Base-by-base conservation (phyloP, 2,329 filamentous ascomycete genomes). In the Chaetomiaceae sp. region DNA sequence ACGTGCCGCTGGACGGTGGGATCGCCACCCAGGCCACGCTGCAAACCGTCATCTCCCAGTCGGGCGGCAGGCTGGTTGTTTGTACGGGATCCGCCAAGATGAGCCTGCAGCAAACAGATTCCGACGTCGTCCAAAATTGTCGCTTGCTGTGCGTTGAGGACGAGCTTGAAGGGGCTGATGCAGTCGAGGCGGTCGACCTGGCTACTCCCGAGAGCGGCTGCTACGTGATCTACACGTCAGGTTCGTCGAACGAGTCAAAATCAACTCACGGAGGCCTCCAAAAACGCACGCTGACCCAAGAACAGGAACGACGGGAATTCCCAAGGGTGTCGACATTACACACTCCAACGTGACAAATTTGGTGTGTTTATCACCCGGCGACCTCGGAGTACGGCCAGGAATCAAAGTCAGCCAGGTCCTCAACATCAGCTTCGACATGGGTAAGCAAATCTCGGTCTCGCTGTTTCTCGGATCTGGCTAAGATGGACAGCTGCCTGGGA, bases 371-470 rank as follows among this genome's bases (percentile, higher is more conserved):
- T 68, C 70, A 19, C 78, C 79, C 0, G 77, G 74, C 5, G 73
- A 71, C 50, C 60, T 83, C 14, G 74, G 72, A 3, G 75, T 82
- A 44, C 64, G 58, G 10, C 63, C 68, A 2, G 78, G 78, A 12
- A 74, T 69, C 10, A 71, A 71, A 12, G 78, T 82, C 7, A 77
- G 74, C 3, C 77, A 79, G 49, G 68, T 81, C 6, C 67, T 82
- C 35, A 81, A 77, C 54, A 73, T 83, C 39, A 76, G 75, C 38
- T 83, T 82, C 55, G 79, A 82, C 55, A 82, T 82, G 78, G 76
- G 78, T 80, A 68, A 59, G 75, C 20, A 44, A 14, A 3, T 17
- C 2, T 33, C 41, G 9, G 5, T 6, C 5, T n/a, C 6, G 7
- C 5, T 5, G 20, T 5, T 23, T 44, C 14, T 4, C 4, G 7